Evolutionary conservation across 2,329 filamentous ascomycete genomes (phyloP), one percentile per base, ranked within the genome.

Genomic region (Ambrosiella cleistominuta): DNA sequence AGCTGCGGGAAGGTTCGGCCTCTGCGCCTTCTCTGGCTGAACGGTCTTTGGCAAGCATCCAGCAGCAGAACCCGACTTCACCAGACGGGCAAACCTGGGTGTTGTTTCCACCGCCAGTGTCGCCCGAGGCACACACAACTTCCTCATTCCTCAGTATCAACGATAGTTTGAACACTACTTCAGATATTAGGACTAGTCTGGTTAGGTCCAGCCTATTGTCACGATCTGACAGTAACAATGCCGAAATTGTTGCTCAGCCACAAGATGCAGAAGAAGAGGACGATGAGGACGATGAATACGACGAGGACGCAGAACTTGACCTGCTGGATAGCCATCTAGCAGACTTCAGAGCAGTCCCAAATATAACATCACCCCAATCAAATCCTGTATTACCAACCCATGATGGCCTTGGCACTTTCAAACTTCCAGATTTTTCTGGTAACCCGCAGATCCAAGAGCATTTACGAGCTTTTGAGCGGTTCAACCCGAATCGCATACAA

Each of bases 301-400:
- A 83, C 36, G 85, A 87, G 37, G 85, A 88, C 62, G 81, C 77
- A 35, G 91, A 97, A 68, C 75, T 97, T 50, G 93, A 98, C 68
- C 95, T 89, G 67, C 76, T 97, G 45, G 91, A 97, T 68, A 90
- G 91, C 66, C 90, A 94, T 57, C 75, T 97, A 1, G 85, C 90
- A 63, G 90, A 89, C 49, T 96, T 96, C 66, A 81, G 88, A 56
- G 82, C 88, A 50, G 74, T 74, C 6, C 73, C 76, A 7, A 66
- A 65, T 38, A 52, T 60, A 37, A 27, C 52, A 19, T 54, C 59
- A 12, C 59, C 59, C 51, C 81, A 79, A 62, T 74, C 80, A 17
- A 74, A 77, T 15, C 82, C 86, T 0, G 80, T 95, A 1, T 77
- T 98, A n/a, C 93, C 93, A 0, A 81, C 83, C 0, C 93, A 98